Base-by-base conservation (phyloP, 2,329 filamentous ascomycete genomes). In the Dactylellina drechsleri region DNA sequence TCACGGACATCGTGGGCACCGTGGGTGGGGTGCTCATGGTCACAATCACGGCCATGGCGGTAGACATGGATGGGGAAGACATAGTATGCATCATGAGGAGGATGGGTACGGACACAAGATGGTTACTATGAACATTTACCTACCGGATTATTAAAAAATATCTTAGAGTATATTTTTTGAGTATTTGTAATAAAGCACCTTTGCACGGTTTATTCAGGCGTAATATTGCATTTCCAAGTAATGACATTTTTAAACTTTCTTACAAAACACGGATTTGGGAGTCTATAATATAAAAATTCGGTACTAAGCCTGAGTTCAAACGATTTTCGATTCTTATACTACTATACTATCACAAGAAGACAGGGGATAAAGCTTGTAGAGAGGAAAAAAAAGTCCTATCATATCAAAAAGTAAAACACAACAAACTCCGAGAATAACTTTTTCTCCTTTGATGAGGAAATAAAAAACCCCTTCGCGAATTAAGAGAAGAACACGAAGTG, bases 371-470 rank as follows among this genome's bases (percentile, higher is more conserved):
- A 8, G 28, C 10, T 13, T 15, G 28, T 15, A 36, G 36, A 18
- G 26, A 31, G 18, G 28, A 31, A 60, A 36, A 45, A 60, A 45
- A 58, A 23, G 31, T 43, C 53, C 53, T 57, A 57, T 57, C 53
- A 40, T 57, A 49, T 60, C 56, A 47, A 59, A 47, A 3, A 13
- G 28, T 18, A 49, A 60, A 36, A 31, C 26, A 49, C 8, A 36
- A 49, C 8, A 36, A 60, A 60, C 57, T 60, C 57, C 57, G 57
- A 60, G 57, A 49, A 49, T 60, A 60, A 60, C n/a, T 40, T 58
- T 56, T 58, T 58, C 54, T 58, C 23, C 40, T 58, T 58, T 58
- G 16, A 43, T 45, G 18, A 58, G 54, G 47, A 54, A 47, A 10
- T n/a, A 47, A 45, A 58, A 58, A 45, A 58, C 26, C 7, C 20